Evolutionary conservation across 805 yeast genomes (phyloP).

Genomic region (Pichia nanzhaoensis): DNA sequence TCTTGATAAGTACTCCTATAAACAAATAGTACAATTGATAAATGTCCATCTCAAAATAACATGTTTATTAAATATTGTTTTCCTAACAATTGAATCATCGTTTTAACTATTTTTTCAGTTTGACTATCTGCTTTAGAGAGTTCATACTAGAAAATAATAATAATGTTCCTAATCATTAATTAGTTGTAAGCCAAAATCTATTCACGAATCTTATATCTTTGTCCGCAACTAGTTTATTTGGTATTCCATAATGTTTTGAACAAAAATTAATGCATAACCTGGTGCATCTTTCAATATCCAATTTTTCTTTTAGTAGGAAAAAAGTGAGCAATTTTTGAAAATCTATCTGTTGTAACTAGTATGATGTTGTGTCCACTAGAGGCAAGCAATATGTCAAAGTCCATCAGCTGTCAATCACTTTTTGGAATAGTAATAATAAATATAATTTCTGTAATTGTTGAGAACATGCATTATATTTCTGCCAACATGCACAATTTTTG

Average conservation of each 20-base stretch:
- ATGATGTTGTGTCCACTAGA: constrained; percentile 1
- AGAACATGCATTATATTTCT: too few relatives aligned
- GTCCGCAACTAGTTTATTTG: background rate
- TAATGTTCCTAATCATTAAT: background rate
- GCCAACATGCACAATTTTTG: too few relatives aligned
- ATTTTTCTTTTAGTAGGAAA: background rate
- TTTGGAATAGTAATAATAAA: background rate
- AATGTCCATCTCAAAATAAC: constrained; percentile 1
- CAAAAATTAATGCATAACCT: background rate
- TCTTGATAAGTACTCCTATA: constrained; percentile 4
- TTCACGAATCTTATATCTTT: constrained; percentile 8
- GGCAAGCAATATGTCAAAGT: constrained; percentile 1
- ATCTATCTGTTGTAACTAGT: background rate
- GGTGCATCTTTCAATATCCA: background rate
- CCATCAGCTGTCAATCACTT: constrained; percentile 1
- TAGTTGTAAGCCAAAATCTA: constrained; percentile 7
- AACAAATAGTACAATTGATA: constrained; percentile 2
- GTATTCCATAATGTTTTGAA: constrained; percentile 8
- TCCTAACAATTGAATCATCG: background rate
- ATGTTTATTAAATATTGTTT: background rate
- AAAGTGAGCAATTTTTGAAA: constrained; percentile 3
- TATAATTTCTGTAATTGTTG: background rate
- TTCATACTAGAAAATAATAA: too few relatives aligned
- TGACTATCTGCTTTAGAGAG: too few relatives aligned
- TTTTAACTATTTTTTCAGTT: too few relatives aligned